phyloP scores from a whole-genome alignment of 768 basidiomycete species.

The Dentipellis sp. region DNA sequence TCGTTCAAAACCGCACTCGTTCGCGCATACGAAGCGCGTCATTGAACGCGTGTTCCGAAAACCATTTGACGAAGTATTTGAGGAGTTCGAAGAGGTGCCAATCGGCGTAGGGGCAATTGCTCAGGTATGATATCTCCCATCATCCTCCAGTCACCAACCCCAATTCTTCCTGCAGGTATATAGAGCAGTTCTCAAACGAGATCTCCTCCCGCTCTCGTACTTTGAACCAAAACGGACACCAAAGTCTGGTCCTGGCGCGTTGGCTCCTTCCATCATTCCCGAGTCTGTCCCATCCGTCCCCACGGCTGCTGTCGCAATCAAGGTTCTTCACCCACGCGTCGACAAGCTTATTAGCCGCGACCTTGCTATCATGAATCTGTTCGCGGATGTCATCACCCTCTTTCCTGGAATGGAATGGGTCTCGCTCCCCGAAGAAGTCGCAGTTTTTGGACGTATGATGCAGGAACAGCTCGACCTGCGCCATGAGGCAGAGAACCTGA shows the following conservation, averaged over 20 bases:
- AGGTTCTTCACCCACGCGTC: constrained; percentile 88
- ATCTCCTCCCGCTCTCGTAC: constrained; percentile 81
- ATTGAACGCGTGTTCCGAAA: constrained; percentile 79
- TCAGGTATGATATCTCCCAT: constrained; percentile 38
- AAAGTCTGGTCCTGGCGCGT: constrained; percentile 35
- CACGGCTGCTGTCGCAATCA: constrained; percentile 86
- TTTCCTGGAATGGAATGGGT: constrained; percentile 96
- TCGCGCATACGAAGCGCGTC: constrained; percentile 69
- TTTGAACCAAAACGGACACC: constrained; percentile 60
- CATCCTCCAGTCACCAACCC: neutral
- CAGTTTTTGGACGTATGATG: constrained; percentile 96
- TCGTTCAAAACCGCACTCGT: constrained; percentile 69
- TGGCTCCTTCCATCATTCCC: constrained; percentile 37
- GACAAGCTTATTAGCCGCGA: constrained; percentile 78
- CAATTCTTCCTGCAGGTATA: constrained; percentile 53
- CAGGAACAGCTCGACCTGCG: constrained; percentile 85
- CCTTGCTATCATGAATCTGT: constrained; percentile 91
- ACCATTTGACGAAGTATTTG: constrained; percentile 84
- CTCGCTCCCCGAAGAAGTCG: constrained; percentile 90
- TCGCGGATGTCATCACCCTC: constrained; percentile 66
- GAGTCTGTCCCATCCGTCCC: constrained; percentile 68
- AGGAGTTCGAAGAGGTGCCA: constrained; percentile 75
- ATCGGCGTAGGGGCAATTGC: constrained; percentile 99
- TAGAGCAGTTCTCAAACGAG: constrained; percentile 72
- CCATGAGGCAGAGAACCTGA: constrained; percentile 82